Base-by-base conservation (phyloP, 2,329 filamentous ascomycete species). In the Claviceps humidiphila region DNA sequence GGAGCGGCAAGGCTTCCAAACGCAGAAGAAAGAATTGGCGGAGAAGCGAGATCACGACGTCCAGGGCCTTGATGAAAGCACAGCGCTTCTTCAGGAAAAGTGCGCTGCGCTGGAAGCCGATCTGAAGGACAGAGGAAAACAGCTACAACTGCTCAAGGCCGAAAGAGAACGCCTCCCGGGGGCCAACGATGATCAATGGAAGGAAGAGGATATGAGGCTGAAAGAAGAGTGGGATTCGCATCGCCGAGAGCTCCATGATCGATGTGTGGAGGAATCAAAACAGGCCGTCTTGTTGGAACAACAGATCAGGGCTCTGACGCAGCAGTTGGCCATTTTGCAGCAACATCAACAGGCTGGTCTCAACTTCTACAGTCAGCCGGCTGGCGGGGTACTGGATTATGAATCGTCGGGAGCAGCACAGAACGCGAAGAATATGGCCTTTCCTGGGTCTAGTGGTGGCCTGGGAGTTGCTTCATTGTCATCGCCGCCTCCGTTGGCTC, bases 131-230 rank as follows among this genome's bases (percentile, higher is more conserved):
- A 71, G 71, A 56, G 69, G 69, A 54, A 86, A 84, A 51, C 79
- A 84, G 57, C 79, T 91, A 57, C 87, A 88, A 63, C 77, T 82
- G 50, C 74, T 89, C 26, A 87, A 93, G 63, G 81, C 83, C 54
- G 78, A 84, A 57, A 72, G 81, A 49, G 84, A 84, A 64, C 78
- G 76, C 52, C 73, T 81, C 13, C 76, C 79, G 2, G 81, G 77
- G 16, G 77, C 73, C n/a, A 75, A 81, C 52, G 80, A 81, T 40
- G 77, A 81, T 14, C 74, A 73, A 55, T 76, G 71, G 73, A 71
- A 72, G 50, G 71, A 76, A 50, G 70, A 68, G 51, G 74, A 81
- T 49, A 65, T 65, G 47, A 71, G 75, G 47, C 67, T 81, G 22
- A 74, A 75, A 54, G 71, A 74, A 47, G 74, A 79, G 34, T 84